These are phyloP conservation scores for Scytalidium sp. DNA, from an alignment of 2,329 filamentous ascomycete species.

Conservation along the genomic window DNA sequence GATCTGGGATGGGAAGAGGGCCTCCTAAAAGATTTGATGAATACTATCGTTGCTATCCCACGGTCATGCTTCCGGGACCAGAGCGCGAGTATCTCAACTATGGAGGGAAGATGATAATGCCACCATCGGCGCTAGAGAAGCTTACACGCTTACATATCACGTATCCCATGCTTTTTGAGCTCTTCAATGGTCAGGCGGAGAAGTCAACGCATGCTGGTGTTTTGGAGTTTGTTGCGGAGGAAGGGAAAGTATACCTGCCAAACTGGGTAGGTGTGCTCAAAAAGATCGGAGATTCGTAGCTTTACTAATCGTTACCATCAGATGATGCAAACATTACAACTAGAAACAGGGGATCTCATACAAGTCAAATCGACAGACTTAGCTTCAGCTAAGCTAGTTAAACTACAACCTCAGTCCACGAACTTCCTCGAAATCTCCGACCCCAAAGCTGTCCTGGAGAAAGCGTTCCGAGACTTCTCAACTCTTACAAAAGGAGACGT, in stretches of 20 bases:
- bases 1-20: constrained; percentile 16
- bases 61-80: constrained; percentile 88
- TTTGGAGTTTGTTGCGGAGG: constrained; percentile 94
- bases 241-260: constrained; percentile 92
- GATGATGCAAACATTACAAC: constrained; percentile 89
- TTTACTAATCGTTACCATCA: constrained; percentile 33
- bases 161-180: constrained; percentile 95
- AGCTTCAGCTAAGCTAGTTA: constrained; percentile 87
- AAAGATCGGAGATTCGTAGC: no score
- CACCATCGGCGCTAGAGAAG: constrained; percentile 95
- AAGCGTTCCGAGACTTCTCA: constrained; percentile 93
- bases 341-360: constrained; percentile 91
- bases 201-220: constrained; percentile 91
- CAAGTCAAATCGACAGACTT: constrained; percentile 95
- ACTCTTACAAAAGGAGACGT: constrained; percentile 90
- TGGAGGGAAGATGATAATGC: constrained; percentile 95
- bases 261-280: constrained; percentile 71
- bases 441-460: constrained; percentile 94
- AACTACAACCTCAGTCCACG: constrained; percentile 90
- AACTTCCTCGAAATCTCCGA: constrained; percentile 96
- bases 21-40: constrained; percentile 85
- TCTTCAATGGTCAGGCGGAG: constrained; percentile 80
- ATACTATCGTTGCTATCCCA: constrained; percentile 95
- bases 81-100: constrained; percentile 90
- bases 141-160: constrained; percentile 94